Conservation (phyloP, 495 filamentous ascomycete species). For the Oleoguttula mirabilis region DNA sequence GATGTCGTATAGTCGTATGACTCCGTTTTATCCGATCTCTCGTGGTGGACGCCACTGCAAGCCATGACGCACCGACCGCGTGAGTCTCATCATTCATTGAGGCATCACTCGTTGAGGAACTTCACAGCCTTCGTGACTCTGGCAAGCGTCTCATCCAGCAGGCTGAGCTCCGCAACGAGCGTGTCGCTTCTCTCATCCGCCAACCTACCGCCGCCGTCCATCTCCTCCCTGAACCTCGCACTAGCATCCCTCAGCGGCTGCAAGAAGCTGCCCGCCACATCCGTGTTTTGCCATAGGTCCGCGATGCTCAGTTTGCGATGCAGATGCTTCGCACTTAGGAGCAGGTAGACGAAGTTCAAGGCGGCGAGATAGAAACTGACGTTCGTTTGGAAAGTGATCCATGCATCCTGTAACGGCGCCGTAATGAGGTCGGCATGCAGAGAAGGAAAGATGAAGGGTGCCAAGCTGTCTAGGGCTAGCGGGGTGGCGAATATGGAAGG, state of each 20-base stretch:
- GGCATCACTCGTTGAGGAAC: conserved; percentile 13
- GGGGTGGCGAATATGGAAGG: conserved; percentile 46
- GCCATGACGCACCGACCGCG: too few species aligned
- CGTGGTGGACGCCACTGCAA: too few species aligned
- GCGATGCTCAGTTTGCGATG: conserved; percentile 34
- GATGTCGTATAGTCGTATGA: too few species aligned
- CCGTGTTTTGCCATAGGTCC: conserved; percentile 35
- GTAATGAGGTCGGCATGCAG: conserved; percentile 22
- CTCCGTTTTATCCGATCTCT: too few species aligned
- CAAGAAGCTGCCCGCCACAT: conserved; percentile 34
- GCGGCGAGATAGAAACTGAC: conserved; percentile 38
- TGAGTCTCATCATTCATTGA: too few species aligned
- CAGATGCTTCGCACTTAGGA: conserved; percentile 38
- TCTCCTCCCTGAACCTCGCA: conserved; percentile 31
- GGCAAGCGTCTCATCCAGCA: conserved; percentile 19
- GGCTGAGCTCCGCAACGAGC: conserved; percentile 13
- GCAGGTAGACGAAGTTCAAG: conserved; percentile 42
- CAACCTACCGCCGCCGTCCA: conserved; percentile 25
- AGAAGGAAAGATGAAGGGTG: conserved; percentile 39
- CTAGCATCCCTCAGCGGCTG: conserved; percentile 37
- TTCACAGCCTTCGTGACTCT: conserved; percentile 14
- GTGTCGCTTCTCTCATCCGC: conserved; percentile 12
- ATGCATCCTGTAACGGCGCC: conserved; percentile 25
- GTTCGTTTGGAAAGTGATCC: conserved; percentile 32
- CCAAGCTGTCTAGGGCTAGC: conserved; percentile 35